phyloP scores from a whole-genome alignment of 2,329 filamentous ascomycete genomes.

The Metarhizium anisopliae region DNA sequence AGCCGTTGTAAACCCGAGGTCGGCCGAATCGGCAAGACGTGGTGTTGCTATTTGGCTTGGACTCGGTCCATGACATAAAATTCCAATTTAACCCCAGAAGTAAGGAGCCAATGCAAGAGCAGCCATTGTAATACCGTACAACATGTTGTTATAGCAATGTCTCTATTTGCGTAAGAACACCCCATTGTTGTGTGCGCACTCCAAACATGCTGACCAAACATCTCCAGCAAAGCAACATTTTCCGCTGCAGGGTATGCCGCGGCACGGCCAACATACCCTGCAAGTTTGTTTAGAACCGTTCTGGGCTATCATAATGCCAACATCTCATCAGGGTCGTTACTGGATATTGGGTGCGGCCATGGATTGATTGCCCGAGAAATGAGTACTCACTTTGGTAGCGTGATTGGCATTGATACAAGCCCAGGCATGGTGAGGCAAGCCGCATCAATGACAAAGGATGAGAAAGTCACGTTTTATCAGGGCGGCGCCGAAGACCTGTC shows the following conservation, averaged over 20 bases:
- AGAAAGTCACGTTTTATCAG: conserved; percentile 39
- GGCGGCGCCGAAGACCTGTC: conserved; percentile 44
- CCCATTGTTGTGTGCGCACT: not conserved
- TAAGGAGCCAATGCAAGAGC: not conserved
- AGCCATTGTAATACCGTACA: not conserved
- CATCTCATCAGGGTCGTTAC: conserved; percentile 20
- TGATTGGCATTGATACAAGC: conserved; percentile 49
- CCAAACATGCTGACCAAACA: not conserved
- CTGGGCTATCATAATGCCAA: conserved; percentile 41
- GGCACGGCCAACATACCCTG: conserved; percentile 50
- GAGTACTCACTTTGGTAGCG: conserved; percentile 38
- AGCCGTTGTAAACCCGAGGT: conserved; percentile 4
- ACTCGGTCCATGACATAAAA: not conserved
- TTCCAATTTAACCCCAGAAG: not conserved
- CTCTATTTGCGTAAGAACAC: conserved; percentile 36
- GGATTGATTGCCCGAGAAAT: conserved; percentile 48
- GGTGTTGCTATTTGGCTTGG: not conserved
- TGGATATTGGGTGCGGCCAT: conserved; percentile 58
- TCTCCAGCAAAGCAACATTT: conserved; percentile 43
- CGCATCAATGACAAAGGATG: conserved; percentile 25
- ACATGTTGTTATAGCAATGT: conserved; percentile 23
- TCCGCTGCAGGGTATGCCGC: conserved; percentile 49
- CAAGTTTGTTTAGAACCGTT: conserved; percentile 42
- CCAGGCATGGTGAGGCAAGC: conserved; percentile 47
- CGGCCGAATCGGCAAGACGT: conserved; percentile 5